Evolutionary conservation across 805 yeast genomes (phyloP).

Genomic region (Wickerhamomyces subpelliculosus): DNA sequence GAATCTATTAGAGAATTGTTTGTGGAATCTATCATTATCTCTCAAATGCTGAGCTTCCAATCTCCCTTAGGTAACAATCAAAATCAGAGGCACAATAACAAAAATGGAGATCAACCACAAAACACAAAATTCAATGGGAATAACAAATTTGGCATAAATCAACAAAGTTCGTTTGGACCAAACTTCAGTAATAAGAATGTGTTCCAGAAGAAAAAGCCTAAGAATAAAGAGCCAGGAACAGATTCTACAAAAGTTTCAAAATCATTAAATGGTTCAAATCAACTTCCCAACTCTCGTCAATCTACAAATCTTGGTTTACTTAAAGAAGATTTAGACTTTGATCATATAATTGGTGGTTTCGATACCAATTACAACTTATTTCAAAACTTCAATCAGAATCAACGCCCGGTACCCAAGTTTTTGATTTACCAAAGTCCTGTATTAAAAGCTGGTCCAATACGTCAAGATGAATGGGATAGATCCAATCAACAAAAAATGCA

Average conservation of each 20-base stretch:
- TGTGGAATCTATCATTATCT: no score
- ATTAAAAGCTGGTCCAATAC: conserved; percentile 21
- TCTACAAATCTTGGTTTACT: no score
- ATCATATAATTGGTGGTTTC: conserved; percentile 20
- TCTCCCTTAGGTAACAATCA: background rate
- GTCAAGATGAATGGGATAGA: conserved; percentile 60
- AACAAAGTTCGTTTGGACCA: background rate
- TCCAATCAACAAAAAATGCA: conserved; percentile 62
- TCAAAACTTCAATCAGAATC: conserved; percentile 1
- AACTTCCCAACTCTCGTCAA: no score
- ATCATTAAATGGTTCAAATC: no score
- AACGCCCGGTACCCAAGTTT: conserved; percentile 29
- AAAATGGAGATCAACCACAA: background rate
- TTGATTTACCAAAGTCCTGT: conserved; percentile 30
- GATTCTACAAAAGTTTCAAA: no score
- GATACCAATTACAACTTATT: conserved; percentile 2
- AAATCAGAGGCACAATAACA: background rate
- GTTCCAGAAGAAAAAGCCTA: conserved; percentile 11
- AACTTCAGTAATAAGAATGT: conserved; percentile 7
- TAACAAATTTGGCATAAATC: no score
- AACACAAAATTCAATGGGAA: background rate
- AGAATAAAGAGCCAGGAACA: no score
- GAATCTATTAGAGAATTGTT: no score
- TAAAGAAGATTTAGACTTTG: conserved; percentile 7
- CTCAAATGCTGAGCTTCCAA: conserved; percentile 1